Base-by-base conservation (phyloP, 1,284 basidiomycete species). In the Anthracocystis setariae region DNA sequence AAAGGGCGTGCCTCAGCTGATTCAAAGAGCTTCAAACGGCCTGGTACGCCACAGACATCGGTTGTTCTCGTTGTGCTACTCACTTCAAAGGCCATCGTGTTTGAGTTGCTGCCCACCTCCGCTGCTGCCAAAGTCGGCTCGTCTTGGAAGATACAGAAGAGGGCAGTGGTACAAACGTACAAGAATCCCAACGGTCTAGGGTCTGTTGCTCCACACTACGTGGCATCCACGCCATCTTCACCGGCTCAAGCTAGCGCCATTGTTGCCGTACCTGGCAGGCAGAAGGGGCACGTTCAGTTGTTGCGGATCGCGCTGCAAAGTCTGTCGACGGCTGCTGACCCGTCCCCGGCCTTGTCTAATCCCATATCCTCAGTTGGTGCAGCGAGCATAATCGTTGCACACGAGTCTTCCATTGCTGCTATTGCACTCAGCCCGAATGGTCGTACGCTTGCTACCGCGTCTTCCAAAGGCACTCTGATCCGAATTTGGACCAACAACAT, bases 241-340 rank as follows among this genome's bases (percentile, higher is more conserved):
- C 1, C 35, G 5, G 8, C 35, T 7, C 51, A 46, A 3, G 23
- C 37, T 3, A 49, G 44, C 35, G 65, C 46, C 0, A 56, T 80
- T 8, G 57, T 79, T 18, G 75, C 75, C 5, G 23, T 80, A 5
- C 67, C 77, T 3, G 78, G 78, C 4, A 56, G 75, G 13, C 77
- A 80, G 35, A 70, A 67, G 42, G 78, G 78, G 0, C 78, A 78
- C 37, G 73, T 80, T 3, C 78, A 80, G 60, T 57, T 79, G 10
- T 29, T 77, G 15, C 43, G 46, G 12, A 35, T 78, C 27, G 42
- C 49, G 17, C 21, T 58, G 18, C 55, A 53, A 18, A 51, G 35
- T 29, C 12, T 37, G 0, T 13, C 27, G 0, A 13, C 27, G 0
- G 9, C 12, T 4, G 21, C 29, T 8, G 40, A 43, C 5, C 21